Base-by-base conservation (phyloP, 768 basidiomycete species). In the Leucogyrophana mollusca region DNA sequence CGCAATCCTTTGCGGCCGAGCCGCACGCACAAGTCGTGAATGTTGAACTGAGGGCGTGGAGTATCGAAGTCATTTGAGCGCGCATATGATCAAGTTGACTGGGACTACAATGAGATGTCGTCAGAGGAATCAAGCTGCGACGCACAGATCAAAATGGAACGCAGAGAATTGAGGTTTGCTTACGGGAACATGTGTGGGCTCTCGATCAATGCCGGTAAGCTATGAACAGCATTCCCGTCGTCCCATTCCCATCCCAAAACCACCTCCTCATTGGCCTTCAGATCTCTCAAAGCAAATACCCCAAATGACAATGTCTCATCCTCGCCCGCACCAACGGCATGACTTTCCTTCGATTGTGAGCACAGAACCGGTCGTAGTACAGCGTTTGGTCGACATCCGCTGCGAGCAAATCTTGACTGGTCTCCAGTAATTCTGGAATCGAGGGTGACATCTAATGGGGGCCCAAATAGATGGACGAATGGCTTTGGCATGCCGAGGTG, bases 181-280 rank as follows among this genome's bases (percentile, higher is more conserved):
- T 64, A 84, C 84, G 76, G 71, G 55, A 83, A 82, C 46, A 76
- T 56, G 48, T 73, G 66, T 4, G 83, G 80, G 4, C 75, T 65
- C 55, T 81, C 69, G 47, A 90, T 70, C 41, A 89, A 65, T 7
- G 82, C 81, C n/a, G 82, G 87, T 1, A 92, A 69, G 50, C 74
- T 70, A 64, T 95, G 94, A 0, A 94, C 79, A 1, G 85, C 83
- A 59, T 91, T 88, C 2, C 82, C 83, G 57, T 98, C 94, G 56
- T 97, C 94, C 94, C 94, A 98, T 61, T 96, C 93, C 93, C 94
- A 97, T 0, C 87, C 88, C 0, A 97, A 67, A 0, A 94, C 82
- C 16, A 97, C 79, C 67, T 97, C 94, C 53, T 94, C 92, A 39
- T 86, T 76, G 25, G 79, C 79, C 45, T 77, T 78, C 53, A 97